Base-by-base conservation (phyloP, 805 yeast genomes). In the Wickerhamiella hasegawae region DNA sequence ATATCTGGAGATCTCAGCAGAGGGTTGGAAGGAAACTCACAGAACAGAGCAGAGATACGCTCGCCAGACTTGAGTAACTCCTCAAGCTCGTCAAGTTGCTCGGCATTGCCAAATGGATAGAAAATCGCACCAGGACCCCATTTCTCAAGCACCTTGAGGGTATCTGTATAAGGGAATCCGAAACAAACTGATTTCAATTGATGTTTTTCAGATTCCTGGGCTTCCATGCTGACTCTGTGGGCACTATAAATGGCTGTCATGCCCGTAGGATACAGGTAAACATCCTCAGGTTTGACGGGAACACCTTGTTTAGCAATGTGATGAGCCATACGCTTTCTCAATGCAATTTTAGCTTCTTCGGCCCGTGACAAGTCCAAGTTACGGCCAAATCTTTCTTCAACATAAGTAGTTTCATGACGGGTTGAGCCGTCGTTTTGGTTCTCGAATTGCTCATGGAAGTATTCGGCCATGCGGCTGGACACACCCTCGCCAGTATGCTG, bases 401-500 rank as follows among this genome's bases (percentile, higher is more conserved):
- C 71, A 52, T 73, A 82, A 8, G 71, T 60, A 8, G 20, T 17
- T 31, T 26, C 18, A 25, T 24, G 14, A 20, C 17, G 40, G 25
- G 20, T 4, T 22, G 33, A 14, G 6, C 20, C 33, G 20, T 40
- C 44, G 18, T 36, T 27, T 20, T 42, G 38, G 12, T 34, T 34
- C 25, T 40, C 41, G 32, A 35, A 28, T 9, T 37, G 39, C 40
- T 71, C 72, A 40, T 78, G 56, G 32, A 80, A 73, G 49, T 82
- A 90, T 55, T 85, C 95, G 1, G 84, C 96, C 52, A 76, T 60
- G 47, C 97, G 65, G 24, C 94, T 81, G 12, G 94, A 81, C 19
- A 90, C 70, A n/a, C 95, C 94, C 55, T 87, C 96, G 19, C 99
- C 99, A 0, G 94, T 64, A 50, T 85, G 95, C 54, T 87, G 96